Conservation (phyloP, 108 stramenopile species). For the Conticribra guillardii region DNA sequence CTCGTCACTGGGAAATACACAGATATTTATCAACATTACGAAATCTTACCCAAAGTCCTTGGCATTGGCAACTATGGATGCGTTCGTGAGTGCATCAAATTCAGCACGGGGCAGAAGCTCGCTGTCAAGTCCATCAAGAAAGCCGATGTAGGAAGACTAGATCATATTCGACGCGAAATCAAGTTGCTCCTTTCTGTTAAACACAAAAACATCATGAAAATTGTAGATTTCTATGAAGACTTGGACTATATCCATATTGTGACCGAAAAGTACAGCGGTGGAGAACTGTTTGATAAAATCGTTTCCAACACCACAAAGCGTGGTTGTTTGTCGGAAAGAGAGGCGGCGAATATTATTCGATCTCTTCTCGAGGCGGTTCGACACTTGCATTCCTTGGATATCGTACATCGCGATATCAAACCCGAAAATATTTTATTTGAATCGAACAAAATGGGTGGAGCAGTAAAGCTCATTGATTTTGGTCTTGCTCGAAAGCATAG, state of each 20-base stretch:
- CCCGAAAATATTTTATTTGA: too few relatives aligned
- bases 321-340: conserved; percentile 45
- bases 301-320: conserved; percentile 5
- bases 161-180: conserved; percentile 28
- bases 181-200: conserved; percentile 9
- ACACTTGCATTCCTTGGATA: conserved; percentile 61
- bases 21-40: conserved; percentile 13
- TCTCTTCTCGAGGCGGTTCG: conserved; percentile 48
- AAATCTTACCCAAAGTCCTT: conserved; percentile 3
- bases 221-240: conserved; percentile 10
- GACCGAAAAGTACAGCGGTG: too few relatives aligned
- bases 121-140: conserved; percentile 69
- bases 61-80: conserved; percentile 23
- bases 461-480: too few relatives aligned
- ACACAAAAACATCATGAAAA: conserved; percentile 31
- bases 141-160: conserved; percentile 28
- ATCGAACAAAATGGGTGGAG: too few relatives aligned
- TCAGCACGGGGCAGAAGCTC: conserved; percentile 29
- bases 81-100: conserved; percentile 36
- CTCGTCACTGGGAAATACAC: background rate
- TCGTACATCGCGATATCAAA: conserved; percentile 78
- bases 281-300: conserved; percentile 65
- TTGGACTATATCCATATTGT: conserved; percentile 60
- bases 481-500: too few relatives aligned
- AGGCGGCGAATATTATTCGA: conserved; percentile 46